A percentile compares a stretch with the other conserved stretches of the same genome.
Evolutionary conservation across 768 basidiomycete species (phyloP).

Genomic region (Termitomyces sp.): DNA sequence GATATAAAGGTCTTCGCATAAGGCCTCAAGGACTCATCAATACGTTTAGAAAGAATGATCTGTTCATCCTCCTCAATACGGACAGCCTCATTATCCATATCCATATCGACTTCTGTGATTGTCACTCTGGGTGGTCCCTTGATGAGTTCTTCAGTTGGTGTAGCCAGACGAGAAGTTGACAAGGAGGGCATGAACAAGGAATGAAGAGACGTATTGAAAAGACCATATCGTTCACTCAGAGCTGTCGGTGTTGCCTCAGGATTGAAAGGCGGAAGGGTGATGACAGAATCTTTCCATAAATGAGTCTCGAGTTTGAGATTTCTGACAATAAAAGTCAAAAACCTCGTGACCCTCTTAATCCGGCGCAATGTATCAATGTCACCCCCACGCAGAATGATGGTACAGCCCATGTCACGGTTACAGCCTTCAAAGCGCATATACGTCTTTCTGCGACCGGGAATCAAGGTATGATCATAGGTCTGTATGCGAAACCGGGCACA

Average conservation of each 20-base stretch:
- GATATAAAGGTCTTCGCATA: constrained; percentile 88
- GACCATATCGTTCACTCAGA: constrained; percentile 18
- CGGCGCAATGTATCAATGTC: constrained; percentile 74
- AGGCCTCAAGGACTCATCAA: constrained; percentile 77
- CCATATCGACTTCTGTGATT: constrained; percentile 24
- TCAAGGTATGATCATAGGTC: constrained; percentile 91
- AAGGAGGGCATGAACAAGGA: constrained; percentile 23
- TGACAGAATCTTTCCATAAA: constrained; percentile 87
- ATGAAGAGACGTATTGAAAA: constrained; percentile 18
- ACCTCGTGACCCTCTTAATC: constrained; percentile 89
- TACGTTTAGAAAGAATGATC: constrained; percentile 64
- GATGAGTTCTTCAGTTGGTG: constrained; percentile 17
- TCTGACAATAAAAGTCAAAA: constrained; percentile 88
- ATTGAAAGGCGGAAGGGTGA: constrained; percentile 65
- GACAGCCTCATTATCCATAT: constrained; percentile 41
- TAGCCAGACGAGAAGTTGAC: constrained; percentile 24
- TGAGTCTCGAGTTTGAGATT: constrained; percentile 93
- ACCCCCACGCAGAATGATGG: constrained; percentile 86
- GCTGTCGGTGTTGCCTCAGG: constrained; percentile 57
- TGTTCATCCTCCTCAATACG: constrained; percentile 72
- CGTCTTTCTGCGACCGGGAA: constrained; percentile 92
- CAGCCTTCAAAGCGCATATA: constrained; percentile 99
- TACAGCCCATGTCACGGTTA: constrained; percentile 88
- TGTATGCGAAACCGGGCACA: constrained; percentile 83
- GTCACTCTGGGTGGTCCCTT: constrained; percentile 15